Evolutionary conservation across 768 basidiomycete species (phyloP), one percentile per base, ranked within the genome.

Genomic region (Hebeloma cylindrosporum): DNA sequence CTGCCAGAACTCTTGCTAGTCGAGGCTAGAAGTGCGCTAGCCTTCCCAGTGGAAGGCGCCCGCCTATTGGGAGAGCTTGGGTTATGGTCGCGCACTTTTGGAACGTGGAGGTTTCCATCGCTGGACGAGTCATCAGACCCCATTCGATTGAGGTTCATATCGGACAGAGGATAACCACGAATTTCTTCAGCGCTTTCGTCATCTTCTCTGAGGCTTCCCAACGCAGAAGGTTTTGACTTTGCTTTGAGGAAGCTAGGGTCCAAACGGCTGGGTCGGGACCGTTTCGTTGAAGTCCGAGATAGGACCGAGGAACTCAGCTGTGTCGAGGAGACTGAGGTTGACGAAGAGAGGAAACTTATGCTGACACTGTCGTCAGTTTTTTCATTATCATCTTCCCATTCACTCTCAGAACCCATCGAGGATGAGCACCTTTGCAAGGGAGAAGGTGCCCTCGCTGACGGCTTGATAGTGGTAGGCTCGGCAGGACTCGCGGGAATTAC

Each of bases 311-410:
- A 57, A 47, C 48, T 53, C 52, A 58, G 48, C 40, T 59, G 48
- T 52, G 60, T 62, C 22, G 75, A 67, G 11, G 67, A 56, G 27
- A 27, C 38, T n/a, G 71, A 61, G n/a, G 70, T 53, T 10, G 72
- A 69, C n/a, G 67, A 60, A 11, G 77, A 67, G 43, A 69, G 49
- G 58, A 80, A 73, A 59, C 74, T 81, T 48, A 82, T 45, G 52
- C 72, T 79, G 54, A 86, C 58, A 59, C 84, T 88, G 38, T 88
- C 88, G 6, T 93, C 88, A 1, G 85, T 88, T 67, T 79, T 86
- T 59, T 91, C 88, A 54, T 82, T 80, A 57, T 91, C 90, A 58
- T 92, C 88, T 64, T 92, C 89, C 89, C 90, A 92, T 45, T 93
- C 89, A 61, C 85, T 89, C 54, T 91, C 88, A 4, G 86, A 88